phyloP scores from a whole-genome alignment of 2,329 filamentous ascomycete species.

The Alternaria dauci region DNA sequence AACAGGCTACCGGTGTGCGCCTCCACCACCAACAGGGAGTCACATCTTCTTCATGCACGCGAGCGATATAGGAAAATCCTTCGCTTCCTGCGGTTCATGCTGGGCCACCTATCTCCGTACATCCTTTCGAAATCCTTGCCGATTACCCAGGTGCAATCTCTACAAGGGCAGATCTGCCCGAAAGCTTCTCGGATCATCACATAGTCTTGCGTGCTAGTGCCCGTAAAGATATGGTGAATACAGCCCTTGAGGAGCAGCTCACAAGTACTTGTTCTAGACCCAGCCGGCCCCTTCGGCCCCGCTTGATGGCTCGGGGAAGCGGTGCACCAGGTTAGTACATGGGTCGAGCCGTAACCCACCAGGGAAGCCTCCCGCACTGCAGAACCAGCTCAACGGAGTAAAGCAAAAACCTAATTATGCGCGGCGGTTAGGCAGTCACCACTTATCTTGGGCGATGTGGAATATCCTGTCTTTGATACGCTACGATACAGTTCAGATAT shows the following conservation, averaged over 20 bases:
- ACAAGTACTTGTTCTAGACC: background rate
- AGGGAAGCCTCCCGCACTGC: background rate
- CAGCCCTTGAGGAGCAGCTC: background rate
- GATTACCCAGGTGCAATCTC: background rate
- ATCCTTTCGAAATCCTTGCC: background rate
- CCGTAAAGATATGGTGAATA: background rate
- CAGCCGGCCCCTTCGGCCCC: background rate
- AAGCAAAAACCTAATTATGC: background rate
- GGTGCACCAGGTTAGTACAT: background rate
- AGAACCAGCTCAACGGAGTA: background rate
- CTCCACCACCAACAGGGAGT: background rate
- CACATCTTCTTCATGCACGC: background rate
- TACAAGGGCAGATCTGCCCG: background rate
- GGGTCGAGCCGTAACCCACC: constrained; percentile 1
- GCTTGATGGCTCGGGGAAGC: background rate
- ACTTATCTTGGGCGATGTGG: background rate
- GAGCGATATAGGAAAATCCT: background rate
- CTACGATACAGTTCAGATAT: background rate
- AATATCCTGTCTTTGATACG: background rate
- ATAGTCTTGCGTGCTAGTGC: background rate
- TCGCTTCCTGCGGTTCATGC: background rate
- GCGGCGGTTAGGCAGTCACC: background rate
- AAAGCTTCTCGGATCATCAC: background rate
- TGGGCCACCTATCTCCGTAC: background rate
- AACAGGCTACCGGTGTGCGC: background rate